Evolutionary conservation across 2,329 filamentous ascomycete species (phyloP), one percentile per base, ranked within the genome.

Genomic region (Cladophialophora chaetospira): DNA sequence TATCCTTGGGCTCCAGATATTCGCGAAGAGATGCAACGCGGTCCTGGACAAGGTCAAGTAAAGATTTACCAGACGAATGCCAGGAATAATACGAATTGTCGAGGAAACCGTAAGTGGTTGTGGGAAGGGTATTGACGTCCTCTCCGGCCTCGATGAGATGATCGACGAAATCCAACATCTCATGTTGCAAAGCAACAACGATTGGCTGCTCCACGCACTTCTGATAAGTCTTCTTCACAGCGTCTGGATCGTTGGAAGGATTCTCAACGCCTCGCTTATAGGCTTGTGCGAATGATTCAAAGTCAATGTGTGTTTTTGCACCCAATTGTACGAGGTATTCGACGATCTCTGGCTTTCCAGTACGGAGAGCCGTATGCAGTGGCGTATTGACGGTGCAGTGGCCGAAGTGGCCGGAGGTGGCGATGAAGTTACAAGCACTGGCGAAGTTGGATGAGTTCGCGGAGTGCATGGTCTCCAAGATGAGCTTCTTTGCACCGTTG

Each of bases 381-480:
- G 84, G 80, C 1, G 77, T 79, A 9, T 72, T 71, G 0, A 77
- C 71, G 0, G 67, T 54, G 0, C 72, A 64, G 2, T 62, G 69
- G 31, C 71, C 80, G 8, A 55, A 65, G 3, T 55, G 56, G 0
- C 71, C 70, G 2, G 58, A 64, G 3, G 83, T 72, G 0, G 78
- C 72, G 8, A 91, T 65, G 63, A 90, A 84, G 57, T 90, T 88
- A 62, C 92, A 77, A 4, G 87, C 84, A 25, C 82, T 79, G 58
- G 83, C 80, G 25, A 84, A 76, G 10, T 28, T 52, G 0, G 82
- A 84, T 1, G 82, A 78, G 53, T 79, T 77, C 65, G 92, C 88
- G 33, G 81, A 73, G 9, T 83, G 60, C 26, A 80, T 69, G 0
- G 71, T 66, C 5, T 79, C 69, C 2, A 82, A 60, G 21, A 80